These are phyloP conservation scores for Penicillium carneum DNA, from an alignment of 2,329 filamentous ascomycete genomes.

Conservation along the genomic window DNA sequence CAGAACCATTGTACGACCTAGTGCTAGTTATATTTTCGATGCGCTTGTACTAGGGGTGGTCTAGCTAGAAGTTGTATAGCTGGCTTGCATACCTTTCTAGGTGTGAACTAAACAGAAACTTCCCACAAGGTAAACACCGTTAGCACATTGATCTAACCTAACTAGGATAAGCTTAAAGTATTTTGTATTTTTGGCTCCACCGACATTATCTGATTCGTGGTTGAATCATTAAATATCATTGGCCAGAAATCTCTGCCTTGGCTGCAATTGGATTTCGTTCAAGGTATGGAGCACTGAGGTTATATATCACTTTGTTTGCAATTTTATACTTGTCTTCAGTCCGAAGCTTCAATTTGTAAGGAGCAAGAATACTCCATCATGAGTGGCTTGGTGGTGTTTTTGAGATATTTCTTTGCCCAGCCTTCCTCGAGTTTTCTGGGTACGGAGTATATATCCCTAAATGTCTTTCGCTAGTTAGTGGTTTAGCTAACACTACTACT, in stretches of 20 bases:
- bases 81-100: too few species aligned
- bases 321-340: background rate
- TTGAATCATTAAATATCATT: slow-evolving; percentile 4
- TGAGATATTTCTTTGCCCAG: too few species aligned
- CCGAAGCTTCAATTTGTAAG: background rate
- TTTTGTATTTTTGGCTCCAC: slow-evolving; percentile 4
- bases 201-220: background rate
- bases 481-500: background rate
- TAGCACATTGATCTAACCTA: too few species aligned
- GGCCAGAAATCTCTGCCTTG: slow-evolving; percentile 20
- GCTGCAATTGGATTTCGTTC: slow-evolving; percentile 8
- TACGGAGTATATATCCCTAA: too few species aligned
- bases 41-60: slow-evolving; percentile 1
- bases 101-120: too few species aligned
- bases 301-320: slow-evolving; percentile 1
- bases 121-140: too few species aligned
- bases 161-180: too few species aligned
- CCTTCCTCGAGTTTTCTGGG: too few species aligned
- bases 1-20: background rate
- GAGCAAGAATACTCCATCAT: too few species aligned
- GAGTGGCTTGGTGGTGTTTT: too few species aligned
- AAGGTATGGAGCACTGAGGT: background rate
- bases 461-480: too few species aligned
- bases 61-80: background rate
- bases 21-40: slow-evolving; percentile 2